Base-by-base conservation (phyloP, 2,329 filamentous ascomycete species). In the Pseudopithomyces chartarum region DNA sequence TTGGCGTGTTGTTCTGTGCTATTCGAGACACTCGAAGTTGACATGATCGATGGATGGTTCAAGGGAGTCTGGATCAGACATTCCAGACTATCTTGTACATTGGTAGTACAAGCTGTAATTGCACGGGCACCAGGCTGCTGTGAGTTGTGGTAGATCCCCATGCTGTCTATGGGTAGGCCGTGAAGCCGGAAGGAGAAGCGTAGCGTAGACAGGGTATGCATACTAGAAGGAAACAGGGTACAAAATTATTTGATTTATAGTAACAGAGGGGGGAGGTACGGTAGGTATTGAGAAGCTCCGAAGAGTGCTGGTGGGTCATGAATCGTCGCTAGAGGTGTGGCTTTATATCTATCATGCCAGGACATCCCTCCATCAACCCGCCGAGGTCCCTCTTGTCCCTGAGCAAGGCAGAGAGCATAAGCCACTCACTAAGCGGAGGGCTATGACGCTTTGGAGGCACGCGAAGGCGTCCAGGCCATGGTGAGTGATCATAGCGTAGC, bases 371-470 rank as follows among this genome's bases (percentile, higher is more conserved):
- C 39, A 32, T 39, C 12, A 22, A 33, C 22, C n/a, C 20, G 23
- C 19, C 51, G 33, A 39, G 23, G 50, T 32, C 23, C 33, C 46
- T 51, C 33, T 26, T 49, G 48, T 51, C 45, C 50, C 40, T 58
- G 52, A 45, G 34, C 23, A 55, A 57, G 54, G 54, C 50, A 54
- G 47, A 32, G 38, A 52, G 50, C 46, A 56, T 40, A 38, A 57
- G 38, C 47, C 54, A 46, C 52, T 19, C 46, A 42, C 39, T 52
- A 22, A 59, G 57, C 57, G 55, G 54, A 62, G 29, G 51, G 50
- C 42, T 34, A 50, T 48, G 46, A 29, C 52, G 44, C 48, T 48
- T 43, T 23, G 44, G 44, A 57, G 59, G 54, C 45, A 52, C 15
- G 26, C 43, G 36, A 39, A 54, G 57, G 52, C 55, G 29, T 44